A percentile compares a stretch with the other conserved stretches of the same genome.
These are phyloP conservation scores for Backusella psychrophila DNA, from an alignment of 192 early-diverging fungal species.

Conservation along the genomic window DNA sequence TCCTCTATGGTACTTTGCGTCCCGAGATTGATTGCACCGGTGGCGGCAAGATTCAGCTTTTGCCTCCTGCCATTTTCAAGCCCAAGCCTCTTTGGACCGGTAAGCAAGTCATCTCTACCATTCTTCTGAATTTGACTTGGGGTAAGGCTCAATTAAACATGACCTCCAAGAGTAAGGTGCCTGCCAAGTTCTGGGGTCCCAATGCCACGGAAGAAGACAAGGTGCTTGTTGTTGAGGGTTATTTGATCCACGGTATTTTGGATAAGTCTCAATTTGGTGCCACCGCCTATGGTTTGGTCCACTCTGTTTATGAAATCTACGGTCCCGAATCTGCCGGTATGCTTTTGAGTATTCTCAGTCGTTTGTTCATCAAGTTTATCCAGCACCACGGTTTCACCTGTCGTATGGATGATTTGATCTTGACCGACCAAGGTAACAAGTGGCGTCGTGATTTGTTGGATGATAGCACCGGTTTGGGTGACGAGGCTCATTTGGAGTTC, in stretches of 20 bases:
- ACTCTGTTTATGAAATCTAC: constrained; percentile 96
- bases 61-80: constrained; percentile 87
- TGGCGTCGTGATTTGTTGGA: constrained; percentile 73
- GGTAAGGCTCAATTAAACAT: constrained; percentile 87
- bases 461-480: constrained; percentile 59
- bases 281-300: constrained; percentile 87
- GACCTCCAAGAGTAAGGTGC: constrained; percentile 83
- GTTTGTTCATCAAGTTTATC: constrained; percentile 87
- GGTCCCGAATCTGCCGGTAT: constrained; percentile 85
- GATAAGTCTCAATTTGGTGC: constrained; percentile 99
- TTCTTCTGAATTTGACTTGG: constrained; percentile 89
- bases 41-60: constrained; percentile 76
- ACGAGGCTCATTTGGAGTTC: constrained; percentile 70
- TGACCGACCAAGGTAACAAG: constrained; percentile 80
- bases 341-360: constrained; percentile 85
- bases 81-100: constrained; percentile 93
- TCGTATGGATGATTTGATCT: constrained; percentile 96
- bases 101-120: constrained; percentile 95
- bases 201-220: constrained; percentile 77
- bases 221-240: constrained; percentile 85
- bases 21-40: constrained; percentile 71
- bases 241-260: constrained; percentile 88
- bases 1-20: constrained; percentile 85
- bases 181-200: constrained; percentile 85
- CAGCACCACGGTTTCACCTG: constrained; percentile 93